Evolutionary conservation across 768 basidiomycete genomes (phyloP), one percentile per base, ranked within the genome.

Genomic region (Kwoniella dejecticola): DNA sequence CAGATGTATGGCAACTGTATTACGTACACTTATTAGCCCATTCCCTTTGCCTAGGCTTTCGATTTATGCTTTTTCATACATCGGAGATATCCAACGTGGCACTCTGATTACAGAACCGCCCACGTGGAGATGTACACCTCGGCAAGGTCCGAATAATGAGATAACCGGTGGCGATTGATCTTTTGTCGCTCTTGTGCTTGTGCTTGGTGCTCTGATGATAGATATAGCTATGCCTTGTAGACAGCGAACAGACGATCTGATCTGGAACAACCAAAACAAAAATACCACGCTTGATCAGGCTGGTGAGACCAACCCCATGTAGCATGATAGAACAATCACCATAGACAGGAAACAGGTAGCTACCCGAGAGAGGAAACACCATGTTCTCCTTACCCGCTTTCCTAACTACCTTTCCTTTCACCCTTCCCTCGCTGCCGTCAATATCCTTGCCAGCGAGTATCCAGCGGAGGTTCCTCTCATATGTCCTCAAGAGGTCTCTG

Each of bases 381-480:
- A 75, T 75, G 73, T 66, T 64, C 58, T 59, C 64, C 46, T 58
- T 76, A 3, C 68, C 72, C 4, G 56, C 66, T 26, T 68, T 72
- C 58, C 50, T 76, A 44, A 67, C 64, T 47, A 66, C 63, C 49
- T 68, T 69, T 23, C 67, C 73, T 1, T 72, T 68, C 46, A 47
- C 72, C 5, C 41, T 80, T 2, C 69, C 76, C 1, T 67, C 70
- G 2, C 52, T 81, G 2, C 80, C 80, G 2, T 71, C 79, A 5
- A 71, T 80, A 41, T 79, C 79, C 3, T 64, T 82, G 0, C 81
- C 82, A 5, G 76, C 78, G 12, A 80, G 81, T 60, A 88, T 97
- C 46, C 92, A 96, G 81, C 83, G 87, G 54, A 86, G 90, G 59
- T 93, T 97, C 80, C 82, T 97, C 33, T 92, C 92, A 1, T 97